A percentile compares a stretch with the other conserved stretches of the same genome.
phyloP scores from a whole-genome alignment of 2,329 filamentous ascomycete species.

The Trichoderma citrinoviride region DNA sequence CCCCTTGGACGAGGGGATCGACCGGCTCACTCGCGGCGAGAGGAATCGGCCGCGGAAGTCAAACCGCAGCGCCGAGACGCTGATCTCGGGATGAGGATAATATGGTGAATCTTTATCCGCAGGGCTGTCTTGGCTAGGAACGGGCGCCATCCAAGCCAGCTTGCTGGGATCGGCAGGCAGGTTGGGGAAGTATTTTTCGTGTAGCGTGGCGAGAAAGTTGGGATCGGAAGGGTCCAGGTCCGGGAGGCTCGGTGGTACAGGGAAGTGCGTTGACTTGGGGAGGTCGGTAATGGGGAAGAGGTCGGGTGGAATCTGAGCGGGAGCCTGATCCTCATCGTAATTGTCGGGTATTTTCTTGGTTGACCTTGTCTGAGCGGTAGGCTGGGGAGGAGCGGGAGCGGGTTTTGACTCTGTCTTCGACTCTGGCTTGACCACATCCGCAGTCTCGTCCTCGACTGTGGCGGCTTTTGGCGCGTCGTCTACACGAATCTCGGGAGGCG shows the following conservation, averaged over 20 bases:
- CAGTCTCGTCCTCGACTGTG: conserved; percentile 23
- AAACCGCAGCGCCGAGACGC: conserved; percentile 78
- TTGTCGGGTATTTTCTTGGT: conserved; percentile 32
- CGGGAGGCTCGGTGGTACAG: conserved; percentile 52
- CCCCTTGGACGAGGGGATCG: conserved; percentile 73
- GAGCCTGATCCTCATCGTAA: conserved; percentile 44
- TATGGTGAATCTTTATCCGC: conserved; percentile 74
- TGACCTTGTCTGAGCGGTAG: conserved; percentile 3
- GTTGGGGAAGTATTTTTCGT: conserved; percentile 89
- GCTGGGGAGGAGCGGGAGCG: background rate
- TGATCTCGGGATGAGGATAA: conserved; percentile 72
- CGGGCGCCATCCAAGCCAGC: conserved; percentile 83
- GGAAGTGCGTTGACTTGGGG: conserved; percentile 59
- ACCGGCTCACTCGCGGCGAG: conserved; percentile 69
- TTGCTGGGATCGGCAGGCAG: conserved; percentile 81
- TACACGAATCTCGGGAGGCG: conserved; percentile 36
- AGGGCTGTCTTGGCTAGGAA: conserved; percentile 61
- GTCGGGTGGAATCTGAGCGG: conserved; percentile 41
- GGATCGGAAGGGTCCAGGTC: conserved; percentile 81
- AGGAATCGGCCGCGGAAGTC: conserved; percentile 80
- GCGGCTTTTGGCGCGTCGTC: conserved; percentile 32
- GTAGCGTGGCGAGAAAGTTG: conserved; percentile 78
- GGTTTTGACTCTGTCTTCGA: conserved; percentile 7
- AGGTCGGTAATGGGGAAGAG: conserved; percentile 43
- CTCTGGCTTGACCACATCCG: background rate